Evolutionary conservation across 768 basidiomycete species (phyloP).

Genomic region (Mycena epipterygia): DNA sequence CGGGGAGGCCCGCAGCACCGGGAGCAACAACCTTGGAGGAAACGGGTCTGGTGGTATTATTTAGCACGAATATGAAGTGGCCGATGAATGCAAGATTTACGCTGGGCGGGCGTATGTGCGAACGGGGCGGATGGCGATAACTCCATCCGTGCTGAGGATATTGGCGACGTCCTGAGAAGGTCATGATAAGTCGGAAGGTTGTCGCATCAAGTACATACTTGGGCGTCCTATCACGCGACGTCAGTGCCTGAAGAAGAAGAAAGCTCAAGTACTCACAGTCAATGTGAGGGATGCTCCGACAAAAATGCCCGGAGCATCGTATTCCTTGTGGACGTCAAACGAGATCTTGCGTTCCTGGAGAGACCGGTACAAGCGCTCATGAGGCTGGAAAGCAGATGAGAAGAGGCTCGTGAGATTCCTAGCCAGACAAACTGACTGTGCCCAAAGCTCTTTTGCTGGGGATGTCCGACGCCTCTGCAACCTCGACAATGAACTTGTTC

Average conservation of each 20-base stretch:
- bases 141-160: slow-evolving; percentile 61
- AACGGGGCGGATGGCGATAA: slow-evolving; percentile 73
- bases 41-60: slow-evolving; percentile 55
- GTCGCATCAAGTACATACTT: slow-evolving; percentile 37
- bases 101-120: slow-evolving; percentile 55
- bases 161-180: slow-evolving; percentile 59
- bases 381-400: slow-evolving; percentile 52
- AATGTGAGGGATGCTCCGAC: slow-evolving; percentile 70
- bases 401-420: too few relatives aligned
- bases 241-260: background rate
- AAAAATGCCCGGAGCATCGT: slow-evolving; percentile 66
- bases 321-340: slow-evolving; percentile 66
- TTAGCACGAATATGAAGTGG: slow-evolving; percentile 6
- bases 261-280: slow-evolving; percentile 47
- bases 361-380: slow-evolving; percentile 63
- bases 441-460: slow-evolving; percentile 50
- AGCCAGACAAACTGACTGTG: slow-evolving; percentile 28
- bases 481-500: slow-evolving; percentile 72
- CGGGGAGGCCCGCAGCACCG: slow-evolving; percentile 58
- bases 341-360: slow-evolving; percentile 58
- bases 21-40: slow-evolving; percentile 50
- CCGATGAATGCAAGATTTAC: slow-evolving; percentile 43
- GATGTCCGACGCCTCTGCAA: slow-evolving; percentile 56
- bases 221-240: slow-evolving; percentile 38
- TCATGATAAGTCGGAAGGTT: background rate